These are phyloP conservation scores for Teratosphaeria zuluensis DNA, from an alignment of 2,329 filamentous ascomycete species.

Conservation along the genomic window DNA sequence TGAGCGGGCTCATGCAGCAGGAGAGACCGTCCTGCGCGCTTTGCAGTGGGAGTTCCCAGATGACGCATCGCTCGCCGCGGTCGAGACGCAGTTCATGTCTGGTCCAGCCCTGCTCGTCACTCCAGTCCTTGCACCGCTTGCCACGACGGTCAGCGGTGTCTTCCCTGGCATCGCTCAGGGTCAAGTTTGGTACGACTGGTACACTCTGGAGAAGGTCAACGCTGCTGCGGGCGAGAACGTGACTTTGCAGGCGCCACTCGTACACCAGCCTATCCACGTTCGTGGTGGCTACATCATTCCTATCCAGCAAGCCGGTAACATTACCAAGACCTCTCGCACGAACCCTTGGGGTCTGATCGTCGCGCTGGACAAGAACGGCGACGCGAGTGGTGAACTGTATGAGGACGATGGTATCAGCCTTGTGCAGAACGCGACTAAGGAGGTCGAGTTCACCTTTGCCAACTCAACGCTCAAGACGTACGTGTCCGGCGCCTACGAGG, in stretches of 20 bases:
- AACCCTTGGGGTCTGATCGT: slow-evolving; percentile 17
- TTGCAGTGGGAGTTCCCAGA: slow-evolving; percentile 63
- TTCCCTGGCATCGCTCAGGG: slow-evolving; percentile 54
- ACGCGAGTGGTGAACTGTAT: slow-evolving; percentile 53
- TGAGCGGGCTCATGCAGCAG: slow-evolving; percentile 53
- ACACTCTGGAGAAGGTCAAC: slow-evolving; percentile 42
- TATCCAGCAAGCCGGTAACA: slow-evolving; percentile 14
- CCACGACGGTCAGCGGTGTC: slow-evolving; percentile 50
- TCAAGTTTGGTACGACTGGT: slow-evolving; percentile 69
- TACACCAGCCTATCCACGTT: slow-evolving; percentile 17
- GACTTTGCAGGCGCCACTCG: slow-evolving; percentile 17
- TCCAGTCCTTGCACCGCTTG: slow-evolving; percentile 54
- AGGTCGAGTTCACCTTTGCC: slow-evolving; percentile 19
- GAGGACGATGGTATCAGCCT: slow-evolving; percentile 67
- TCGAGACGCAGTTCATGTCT: slow-evolving; percentile 61
- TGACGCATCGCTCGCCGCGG: slow-evolving; percentile 53
- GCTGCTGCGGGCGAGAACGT: slow-evolving; percentile 27
- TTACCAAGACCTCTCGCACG: slow-evolving; percentile 9
- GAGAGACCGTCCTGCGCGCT: slow-evolving; percentile 60
- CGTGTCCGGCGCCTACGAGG: slow-evolving; percentile 14
- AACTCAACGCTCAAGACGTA: slow-evolving; percentile 14
- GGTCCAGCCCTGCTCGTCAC: slow-evolving; percentile 55
- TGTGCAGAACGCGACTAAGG: slow-evolving; percentile 19
- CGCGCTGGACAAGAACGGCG: slow-evolving; percentile 29
- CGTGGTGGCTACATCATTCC: slow-evolving; percentile 15